Conservation (phyloP, 23 red algal genomes). For the Gracilaria domingensis region DNA sequence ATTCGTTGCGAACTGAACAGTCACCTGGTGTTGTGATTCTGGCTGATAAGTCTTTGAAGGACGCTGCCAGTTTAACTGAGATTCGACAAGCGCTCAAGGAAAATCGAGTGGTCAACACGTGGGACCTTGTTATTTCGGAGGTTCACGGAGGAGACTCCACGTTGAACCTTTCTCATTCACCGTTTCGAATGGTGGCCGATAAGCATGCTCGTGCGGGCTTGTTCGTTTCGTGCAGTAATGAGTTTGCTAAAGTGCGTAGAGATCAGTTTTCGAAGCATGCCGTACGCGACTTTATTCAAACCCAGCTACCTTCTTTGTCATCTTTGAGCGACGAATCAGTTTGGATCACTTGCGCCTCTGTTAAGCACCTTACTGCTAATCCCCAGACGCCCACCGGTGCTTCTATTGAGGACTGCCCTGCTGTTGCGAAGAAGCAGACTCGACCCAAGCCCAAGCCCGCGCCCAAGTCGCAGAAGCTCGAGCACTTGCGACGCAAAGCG, state of each 20-base stretch:
- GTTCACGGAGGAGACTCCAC: not conserved
- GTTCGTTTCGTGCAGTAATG: constrained; percentile 10
- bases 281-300: constrained; percentile 6
- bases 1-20: not conserved
- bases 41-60: constrained; percentile 2
- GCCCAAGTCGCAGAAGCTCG: not conserved
- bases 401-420: not conserved
- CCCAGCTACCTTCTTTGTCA: constrained; percentile 5
- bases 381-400: no score
- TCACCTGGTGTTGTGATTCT: constrained; percentile 39
- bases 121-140: constrained; percentile 51
- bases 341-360: not conserved
- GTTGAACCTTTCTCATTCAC: constrained; percentile 16
- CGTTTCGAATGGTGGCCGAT: constrained; percentile 53
- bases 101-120: constrained; percentile 28
- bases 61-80: not conserved
- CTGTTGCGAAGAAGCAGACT: not conserved
- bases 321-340: constrained; percentile 3
- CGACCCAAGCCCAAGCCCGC: not conserved
- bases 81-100: constrained; percentile 12
- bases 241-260: not conserved
- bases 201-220: not conserved
- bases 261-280: constrained; percentile 10
- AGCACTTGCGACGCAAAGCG: not conserved
- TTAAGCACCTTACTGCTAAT: not conserved